A percentile compares a stretch with the other conserved stretches of the same genome.
Conservation (phyloP, 257 asterid genomes). For the Nicotiana tabacum region DNA sequence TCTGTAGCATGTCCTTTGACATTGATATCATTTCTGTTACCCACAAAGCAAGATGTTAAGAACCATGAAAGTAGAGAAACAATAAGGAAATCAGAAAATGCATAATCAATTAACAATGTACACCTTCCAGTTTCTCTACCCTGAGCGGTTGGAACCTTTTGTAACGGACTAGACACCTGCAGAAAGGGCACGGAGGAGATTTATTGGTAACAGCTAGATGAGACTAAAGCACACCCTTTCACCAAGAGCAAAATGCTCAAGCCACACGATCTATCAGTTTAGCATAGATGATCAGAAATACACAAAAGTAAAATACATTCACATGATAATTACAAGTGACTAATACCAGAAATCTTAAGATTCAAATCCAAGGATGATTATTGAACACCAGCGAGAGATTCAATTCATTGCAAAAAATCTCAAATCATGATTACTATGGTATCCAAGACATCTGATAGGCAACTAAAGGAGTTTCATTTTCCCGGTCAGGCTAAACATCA, state of each 20-base stretch:
- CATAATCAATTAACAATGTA: slow-evolving; percentile 9
- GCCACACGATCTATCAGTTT: not conserved
- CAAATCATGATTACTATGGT: not conserved
- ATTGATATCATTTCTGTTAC: slow-evolving; percentile 51
- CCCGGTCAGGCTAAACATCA: not conserved
- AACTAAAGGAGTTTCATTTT: not conserved
- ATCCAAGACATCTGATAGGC: not conserved
- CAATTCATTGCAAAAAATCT: not conserved
- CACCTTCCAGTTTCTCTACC: slow-evolving; percentile 68
- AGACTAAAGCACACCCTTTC: not conserved
- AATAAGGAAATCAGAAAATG: slow-evolving; percentile 11
- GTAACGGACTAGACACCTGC: slow-evolving; percentile 69
- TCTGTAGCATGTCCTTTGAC: slow-evolving; percentile 55
- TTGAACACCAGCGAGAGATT: not conserved
- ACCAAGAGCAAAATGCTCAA: not conserved
- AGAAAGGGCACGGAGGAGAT: slow-evolving; percentile 16
- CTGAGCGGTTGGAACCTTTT: slow-evolving; percentile 46
- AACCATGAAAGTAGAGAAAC: not conserved
- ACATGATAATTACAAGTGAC: not conserved
- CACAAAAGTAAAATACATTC: not conserved
- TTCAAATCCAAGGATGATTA: not conserved
- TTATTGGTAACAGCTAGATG: slow-evolving; percentile 5
- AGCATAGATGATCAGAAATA: not conserved
- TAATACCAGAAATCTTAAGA: not conserved
- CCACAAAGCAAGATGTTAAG: slow-evolving; percentile 14